Evolutionary conservation across 2,329 filamentous ascomycete species (phyloP).

Genomic region (Diaporthe vaccinii): DNA sequence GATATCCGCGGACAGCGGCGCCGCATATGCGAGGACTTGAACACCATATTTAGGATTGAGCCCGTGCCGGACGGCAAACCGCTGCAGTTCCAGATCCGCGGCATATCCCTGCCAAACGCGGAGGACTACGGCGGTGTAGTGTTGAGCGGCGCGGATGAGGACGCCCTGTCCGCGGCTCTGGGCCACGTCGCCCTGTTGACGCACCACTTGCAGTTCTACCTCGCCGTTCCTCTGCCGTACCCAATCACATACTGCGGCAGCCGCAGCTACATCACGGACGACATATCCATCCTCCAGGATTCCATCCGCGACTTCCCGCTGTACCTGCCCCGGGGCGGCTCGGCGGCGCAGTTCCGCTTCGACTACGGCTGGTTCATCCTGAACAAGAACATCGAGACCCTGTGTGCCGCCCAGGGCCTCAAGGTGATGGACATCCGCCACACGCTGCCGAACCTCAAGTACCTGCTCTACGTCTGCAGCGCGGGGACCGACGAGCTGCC

Average conservation of each 20-base stretch:
- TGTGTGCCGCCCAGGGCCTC: constrained; percentile 76
- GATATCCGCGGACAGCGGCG: constrained; percentile 87
- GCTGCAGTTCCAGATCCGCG: constrained; percentile 87
- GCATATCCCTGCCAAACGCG: constrained; percentile 83
- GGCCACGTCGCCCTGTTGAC: constrained; percentile 84
- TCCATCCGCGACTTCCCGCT: constrained; percentile 84
- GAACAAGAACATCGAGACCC: constrained; percentile 90
- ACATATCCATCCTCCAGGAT: constrained; percentile 71
- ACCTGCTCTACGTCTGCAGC: constrained; percentile 89
- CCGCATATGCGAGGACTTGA: constrained; percentile 87
- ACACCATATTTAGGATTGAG: constrained; percentile 84
- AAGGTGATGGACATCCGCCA: constrained; percentile 91
- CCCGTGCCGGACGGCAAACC: constrained; percentile 69
- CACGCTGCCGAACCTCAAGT: constrained; percentile 93
- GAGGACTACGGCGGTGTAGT: constrained; percentile 69
- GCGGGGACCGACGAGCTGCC: constrained; percentile 78
- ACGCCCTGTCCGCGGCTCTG: constrained; percentile 83
- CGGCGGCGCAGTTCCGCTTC: constrained; percentile 85
- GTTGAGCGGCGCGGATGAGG: constrained; percentile 67
- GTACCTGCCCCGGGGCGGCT: constrained; percentile 73
- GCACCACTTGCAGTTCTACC: constrained; percentile 83
- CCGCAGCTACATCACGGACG: constrained; percentile 80
- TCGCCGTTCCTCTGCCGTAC: constrained; percentile 84
- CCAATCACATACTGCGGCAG: constrained; percentile 81
- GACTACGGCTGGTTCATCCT: constrained; percentile 97